These are phyloP conservation scores for Saccharomyces hybrid DNA, from an alignment of 1,139 yeast genomes.

Conservation along the genomic window DNA sequence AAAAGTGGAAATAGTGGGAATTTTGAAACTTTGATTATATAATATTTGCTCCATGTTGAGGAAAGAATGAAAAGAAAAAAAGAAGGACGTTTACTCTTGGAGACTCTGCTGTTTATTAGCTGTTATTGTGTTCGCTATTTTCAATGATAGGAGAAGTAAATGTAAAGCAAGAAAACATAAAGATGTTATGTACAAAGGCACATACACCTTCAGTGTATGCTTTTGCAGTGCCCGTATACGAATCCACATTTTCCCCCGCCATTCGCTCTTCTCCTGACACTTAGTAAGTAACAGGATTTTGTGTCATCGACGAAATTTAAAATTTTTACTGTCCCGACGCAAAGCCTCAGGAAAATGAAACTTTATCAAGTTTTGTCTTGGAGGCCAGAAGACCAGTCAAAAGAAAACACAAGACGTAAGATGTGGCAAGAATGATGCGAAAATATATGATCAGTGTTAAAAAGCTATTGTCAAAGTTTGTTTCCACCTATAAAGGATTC, in stretches of 20 bases:
- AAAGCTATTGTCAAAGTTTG: conserved; percentile 32
- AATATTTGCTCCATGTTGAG: neutral
- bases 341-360: neutral
- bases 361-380: too few species aligned
- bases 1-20: neutral
- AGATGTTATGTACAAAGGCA: neutral
- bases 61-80: neutral
- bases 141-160: neutral
- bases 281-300: neutral
- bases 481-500: conserved; percentile 35
- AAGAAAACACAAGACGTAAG: neutral
- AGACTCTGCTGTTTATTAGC: neutral
- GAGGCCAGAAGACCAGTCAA: neutral
- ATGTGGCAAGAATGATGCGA: neutral
- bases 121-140: neutral
- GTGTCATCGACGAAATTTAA: neutral
- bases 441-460: conserved; percentile 24
- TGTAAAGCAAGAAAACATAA: neutral
- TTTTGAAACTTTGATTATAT: neutral
- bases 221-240: neutral
- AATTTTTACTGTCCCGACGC: neutral
- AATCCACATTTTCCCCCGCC: neutral
- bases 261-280: neutral
- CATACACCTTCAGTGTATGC: neutral
- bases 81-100: neutral